These are phyloP conservation scores for Suillus clintonianus DNA, from an alignment of 768 basidiomycete genomes.

Conservation along the genomic window DNA sequence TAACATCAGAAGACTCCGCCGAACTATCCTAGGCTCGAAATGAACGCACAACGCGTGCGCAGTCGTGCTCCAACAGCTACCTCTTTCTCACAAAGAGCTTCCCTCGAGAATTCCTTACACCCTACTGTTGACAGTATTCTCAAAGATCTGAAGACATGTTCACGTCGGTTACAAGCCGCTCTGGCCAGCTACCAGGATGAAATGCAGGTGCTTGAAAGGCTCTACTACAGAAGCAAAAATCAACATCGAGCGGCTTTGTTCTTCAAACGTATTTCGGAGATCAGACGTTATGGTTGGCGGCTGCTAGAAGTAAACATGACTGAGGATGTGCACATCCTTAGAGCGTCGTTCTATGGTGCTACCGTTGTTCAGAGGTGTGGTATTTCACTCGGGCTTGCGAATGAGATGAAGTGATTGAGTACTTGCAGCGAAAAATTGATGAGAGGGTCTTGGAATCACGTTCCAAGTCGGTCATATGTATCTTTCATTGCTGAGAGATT, in stretches of 20 bases:
- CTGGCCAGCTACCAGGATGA: conserved; percentile 45
- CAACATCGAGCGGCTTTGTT: conserved; percentile 56
- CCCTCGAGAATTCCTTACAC: conserved; percentile 28
- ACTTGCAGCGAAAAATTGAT: conserved; percentile 47
- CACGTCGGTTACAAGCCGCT: conserved; percentile 52
- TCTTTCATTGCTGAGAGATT: conserved; percentile 38
- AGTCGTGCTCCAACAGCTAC: conserved; percentile 9
- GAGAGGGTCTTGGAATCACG: conserved; percentile 67
- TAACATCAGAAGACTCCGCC: background rate
- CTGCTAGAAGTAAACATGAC: conserved; percentile 15
- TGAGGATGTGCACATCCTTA: conserved; percentile 24
- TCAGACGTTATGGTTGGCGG: conserved; percentile 50
- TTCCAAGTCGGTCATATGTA: conserved; percentile 45
- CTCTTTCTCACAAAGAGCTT: conserved; percentile 16
- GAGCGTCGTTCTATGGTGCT: conserved; percentile 31
- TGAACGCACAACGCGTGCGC: conserved; percentile 11
- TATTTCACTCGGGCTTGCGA: background rate
- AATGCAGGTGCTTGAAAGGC: conserved; percentile 58
- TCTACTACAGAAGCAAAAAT: conserved; percentile 81
- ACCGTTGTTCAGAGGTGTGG: conserved; percentile 16
- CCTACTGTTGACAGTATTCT: conserved; percentile 53
- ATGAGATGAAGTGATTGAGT: background rate
- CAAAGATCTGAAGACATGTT: conserved; percentile 57
- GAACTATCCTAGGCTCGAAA: conserved; percentile 1
- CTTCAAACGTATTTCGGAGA: conserved; percentile 66